Percentiles rank a stretch among this genome's conserved stretches.
These are phyloP conservation scores for Nyssa sinensis DNA, from an alignment of 148 eudicot species.

Conservation along the genomic window DNA sequence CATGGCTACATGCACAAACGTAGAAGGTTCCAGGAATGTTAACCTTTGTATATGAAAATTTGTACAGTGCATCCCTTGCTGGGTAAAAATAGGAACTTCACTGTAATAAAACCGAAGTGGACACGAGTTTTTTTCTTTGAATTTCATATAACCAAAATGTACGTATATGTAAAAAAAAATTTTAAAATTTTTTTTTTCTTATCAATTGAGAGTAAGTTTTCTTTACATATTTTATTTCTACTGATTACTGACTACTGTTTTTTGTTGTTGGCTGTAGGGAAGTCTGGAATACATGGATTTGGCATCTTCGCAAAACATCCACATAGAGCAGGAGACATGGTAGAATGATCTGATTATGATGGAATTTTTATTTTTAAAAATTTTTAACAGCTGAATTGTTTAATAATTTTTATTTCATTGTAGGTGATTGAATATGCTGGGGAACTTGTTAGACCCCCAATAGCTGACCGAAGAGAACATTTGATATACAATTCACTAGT, in stretches of 20 bases:
- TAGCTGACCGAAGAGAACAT: slow-evolving; percentile 94
- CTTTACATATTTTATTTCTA: neutral
- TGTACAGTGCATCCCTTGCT: too few species aligned
- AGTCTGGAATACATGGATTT: slow-evolving; percentile 95
- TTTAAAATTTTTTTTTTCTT: neutral
- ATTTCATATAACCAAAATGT: neutral
- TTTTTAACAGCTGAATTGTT: slow-evolving; percentile 1
- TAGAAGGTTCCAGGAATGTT: too few species aligned
- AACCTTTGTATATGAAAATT: too few species aligned
- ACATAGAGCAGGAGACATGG: slow-evolving; percentile 98
- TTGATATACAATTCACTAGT: slow-evolving; percentile 88
- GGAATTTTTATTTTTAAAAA: neutral
- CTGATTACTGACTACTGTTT: slow-evolving; percentile 11
- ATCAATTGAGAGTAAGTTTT: neutral
- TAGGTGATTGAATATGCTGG: slow-evolving; percentile 95
- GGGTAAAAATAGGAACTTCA: too few species aligned
- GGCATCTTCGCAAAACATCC: slow-evolving; percentile 89
- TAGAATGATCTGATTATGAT: slow-evolving; percentile 16
- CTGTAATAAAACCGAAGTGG: neutral
- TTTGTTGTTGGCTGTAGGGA: slow-evolving; percentile 45
- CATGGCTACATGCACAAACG: too few species aligned
- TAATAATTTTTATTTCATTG: slow-evolving; percentile 8
- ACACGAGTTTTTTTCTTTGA: neutral
- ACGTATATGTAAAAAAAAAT: too few species aligned
- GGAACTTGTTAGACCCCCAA: slow-evolving; percentile 79